Evolutionary conservation across 768 basidiomycete species (phyloP), one percentile per base, ranked within the genome.

Genomic region (Lactifluus hygrophoroides): DNA sequence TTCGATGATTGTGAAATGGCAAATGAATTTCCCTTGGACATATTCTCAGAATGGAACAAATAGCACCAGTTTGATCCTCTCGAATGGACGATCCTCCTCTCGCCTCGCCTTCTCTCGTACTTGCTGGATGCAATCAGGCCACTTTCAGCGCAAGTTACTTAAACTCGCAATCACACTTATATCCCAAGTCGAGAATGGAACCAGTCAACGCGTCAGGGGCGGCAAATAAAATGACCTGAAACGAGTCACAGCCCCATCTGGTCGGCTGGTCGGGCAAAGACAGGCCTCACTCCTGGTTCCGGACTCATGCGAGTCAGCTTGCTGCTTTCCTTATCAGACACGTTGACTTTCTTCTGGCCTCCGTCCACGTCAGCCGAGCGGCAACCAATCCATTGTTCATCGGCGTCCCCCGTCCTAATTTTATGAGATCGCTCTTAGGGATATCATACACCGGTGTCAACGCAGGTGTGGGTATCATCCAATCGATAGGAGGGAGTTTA

Each of bases 41-140:
- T 5, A 40, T 54, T 55, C 53, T 49, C 34, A 49, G 52, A 49
- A 59, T 16, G 35, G 53, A 55, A 60, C 58, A 56, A 60, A 21
- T 30, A 21, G 2, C 23, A 34, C 44, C 58, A 19, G 19, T 38
- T 59, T 37, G 40, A 49, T 50, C 43, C 54, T 45, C 47, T 43
- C n/a, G n/a, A n/a, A 32, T 38, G 16, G 30, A 47, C 8, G 48
- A 51, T 56, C 59, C 27, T 43, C 38, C n/a, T 38, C 17, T 52
- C 1, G 9, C 52, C 17, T 52, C 1, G 9, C 52, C 40, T 35
- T 53, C 52, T 53, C 42, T 38, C 25, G 28, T 56, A 30, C 38
- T 19, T 42, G 16, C 38, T 11, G 38, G 45, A 21, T 4, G 6
- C 40, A 52, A 52, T 58, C 51, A 38, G 44, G 23, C 57, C 51